Evolutionary conservation across 2,329 filamentous ascomycete genomes (phyloP), one percentile per base, ranked within the genome.

Genomic region (Microthyrium microscopicum): DNA sequence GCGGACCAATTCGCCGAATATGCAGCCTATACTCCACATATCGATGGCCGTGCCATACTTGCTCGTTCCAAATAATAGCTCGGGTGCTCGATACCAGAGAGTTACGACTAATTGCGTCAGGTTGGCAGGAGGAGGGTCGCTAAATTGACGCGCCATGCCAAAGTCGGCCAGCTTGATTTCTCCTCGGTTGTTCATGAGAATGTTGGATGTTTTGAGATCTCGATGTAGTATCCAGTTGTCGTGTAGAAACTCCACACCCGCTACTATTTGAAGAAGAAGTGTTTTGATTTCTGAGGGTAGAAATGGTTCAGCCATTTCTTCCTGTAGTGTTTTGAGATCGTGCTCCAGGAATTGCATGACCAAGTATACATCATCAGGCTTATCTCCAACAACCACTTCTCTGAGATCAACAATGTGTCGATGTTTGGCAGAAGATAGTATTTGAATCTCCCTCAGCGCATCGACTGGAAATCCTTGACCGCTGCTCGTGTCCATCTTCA

Each of bases 301-400:
- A 53, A 98, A 98, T 0, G 85, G 84, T 50, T 94, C 82, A 33
- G 77, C 70, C 83, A 95, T 93, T 50, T 91, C 81, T 54, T 91
- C 81, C 41, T 93, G 78, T 37, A 98, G 69, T 35, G 78, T 81
- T 56, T 91, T 92, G 37, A 98, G 73, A 50, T 98, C 89, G 63
- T 98, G 89, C 61, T 95, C 87, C 47, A 94, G 66, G 56, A 95
- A 98, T 51, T 94, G 85, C 66, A 98, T 87, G 41, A 95, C 89
- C 37, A 98, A 72, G 54, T 83, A 91, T 43, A 94, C 77, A 58
- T 77, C 70, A 40, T 67, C 61, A 41, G 69, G 54, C 22, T 55
- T 58, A 39, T 75, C 71, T 4, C 82, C 80, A 26, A 87, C 72
- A 0, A 95, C 82, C 5, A 95, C 77, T 52, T 95, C 87, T 36